Base-by-base conservation (phyloP, 1,284 basidiomycete genomes). In the Malassezia restricta region DNA sequence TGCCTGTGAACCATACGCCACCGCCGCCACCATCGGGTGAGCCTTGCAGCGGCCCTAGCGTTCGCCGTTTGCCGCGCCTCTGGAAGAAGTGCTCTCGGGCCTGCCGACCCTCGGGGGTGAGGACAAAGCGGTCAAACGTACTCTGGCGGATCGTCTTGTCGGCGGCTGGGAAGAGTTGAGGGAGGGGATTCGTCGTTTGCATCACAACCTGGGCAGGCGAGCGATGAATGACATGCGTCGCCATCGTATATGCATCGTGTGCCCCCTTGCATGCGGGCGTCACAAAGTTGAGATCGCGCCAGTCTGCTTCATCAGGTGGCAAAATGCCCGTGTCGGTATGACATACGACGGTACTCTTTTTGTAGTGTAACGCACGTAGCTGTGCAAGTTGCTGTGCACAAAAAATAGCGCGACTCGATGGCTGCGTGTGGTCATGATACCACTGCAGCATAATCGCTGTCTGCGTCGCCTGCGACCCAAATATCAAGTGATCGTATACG, bases 171-270 rank as follows among this genome's bases (percentile, higher is more conserved):
- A 46, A 14, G 6, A 65, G 51, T 2, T 32, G 17, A 0, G 54
- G 29, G 8, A 62, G 51, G 5, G 68, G 66, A 42, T 71, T 71
- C 3, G 68, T 71, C 9, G 68, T 68, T 37, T 71, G 68, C 51
- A 70, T 56, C 8, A 71, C 15, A 9, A 46, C 44, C 9, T 12
- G 12, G 0, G 5, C 44, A 6, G 31, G 32, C 7, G 3, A 3
- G 14, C 37, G 43, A 29, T 33, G 47, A 27, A 68, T 46, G 6
- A 69, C 32, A 42, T 71, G 67, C 1, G 62, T 68, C 6, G 67
- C 66, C 64, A 68, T 70, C 1, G 68, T 65, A n/a, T 49, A 56
- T 12, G 40, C 20, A 31, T 50, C 27, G 11, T 5, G 6, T 1
- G 4, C 9, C 15, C n/a, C n/a, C 31, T 8, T 9, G 24, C 15